phyloP scores from a whole-genome alignment of 2,329 filamentous ascomycete species.

The Penicillium polonicum region DNA sequence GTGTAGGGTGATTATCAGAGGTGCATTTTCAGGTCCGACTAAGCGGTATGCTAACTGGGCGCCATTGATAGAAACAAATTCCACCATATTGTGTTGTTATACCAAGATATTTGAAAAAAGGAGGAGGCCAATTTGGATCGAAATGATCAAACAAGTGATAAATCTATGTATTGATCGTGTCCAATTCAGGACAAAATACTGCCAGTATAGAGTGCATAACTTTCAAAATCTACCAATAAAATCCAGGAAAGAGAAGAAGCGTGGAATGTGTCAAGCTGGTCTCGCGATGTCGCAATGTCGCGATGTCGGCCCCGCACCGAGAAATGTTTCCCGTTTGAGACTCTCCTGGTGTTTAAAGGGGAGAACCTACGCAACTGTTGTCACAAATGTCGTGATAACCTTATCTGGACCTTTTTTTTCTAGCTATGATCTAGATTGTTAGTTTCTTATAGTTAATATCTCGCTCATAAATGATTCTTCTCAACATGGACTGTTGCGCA shows the following conservation, averaged over 20 bases:
- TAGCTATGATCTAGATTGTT: background rate
- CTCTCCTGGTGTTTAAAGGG: background rate
- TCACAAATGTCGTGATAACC: background rate
- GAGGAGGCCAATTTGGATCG: background rate
- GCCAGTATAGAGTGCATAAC: background rate
- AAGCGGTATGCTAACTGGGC: background rate
- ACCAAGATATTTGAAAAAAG: background rate
- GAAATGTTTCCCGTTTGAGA: background rate
- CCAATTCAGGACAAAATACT: background rate
- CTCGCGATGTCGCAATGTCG: background rate
- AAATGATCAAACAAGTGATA: background rate
- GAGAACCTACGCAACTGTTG: background rate
- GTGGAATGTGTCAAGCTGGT: background rate
- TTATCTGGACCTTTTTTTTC: background rate
- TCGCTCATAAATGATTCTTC: background rate
- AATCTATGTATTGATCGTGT: background rate
- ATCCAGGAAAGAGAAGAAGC: background rate
- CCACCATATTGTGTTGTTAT: background rate
- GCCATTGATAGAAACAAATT: background rate
- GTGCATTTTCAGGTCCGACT: background rate
- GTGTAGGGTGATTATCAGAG: background rate
- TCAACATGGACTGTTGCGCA: background rate
- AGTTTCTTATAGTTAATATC: background rate
- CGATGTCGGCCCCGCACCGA: background rate
- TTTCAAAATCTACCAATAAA: background rate